Base-by-base conservation (phyloP, 2,329 filamentous ascomycete genomes). In the Zelopaecilomyces penicillatus region DNA sequence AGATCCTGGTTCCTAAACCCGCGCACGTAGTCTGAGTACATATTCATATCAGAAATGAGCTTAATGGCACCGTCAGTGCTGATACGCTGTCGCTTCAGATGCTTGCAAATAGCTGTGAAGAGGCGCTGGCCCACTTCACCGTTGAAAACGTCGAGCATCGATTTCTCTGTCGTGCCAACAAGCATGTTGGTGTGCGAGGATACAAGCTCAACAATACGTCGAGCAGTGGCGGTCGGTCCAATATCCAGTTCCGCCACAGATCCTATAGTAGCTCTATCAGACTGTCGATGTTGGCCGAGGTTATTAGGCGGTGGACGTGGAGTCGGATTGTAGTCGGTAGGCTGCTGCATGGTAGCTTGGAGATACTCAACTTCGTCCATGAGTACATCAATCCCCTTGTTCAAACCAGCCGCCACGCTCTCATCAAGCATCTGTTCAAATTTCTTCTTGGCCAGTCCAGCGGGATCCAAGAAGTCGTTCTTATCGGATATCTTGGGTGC, bases 391-490 rank as follows among this genome's bases (percentile, higher is more conserved):
- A 98, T 97, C 52, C 93, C 93, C 68, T 95, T 96, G 65, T 96
- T 96, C 50, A 98, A 71, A 1, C 94, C 94, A 6, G 91, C 89
- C 4, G 93, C 93, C 6, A 98, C 93, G 48, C 87, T 87, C 66
- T 97, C 93, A 59, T 98, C 93, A 2, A 98, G 82, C 85, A 96
- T 95, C 61, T 96, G 90, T 71, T 98, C 93, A 57, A 97, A 98
- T 53, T 87, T 89, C 70, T 96, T 97, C 78, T 98, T 98, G 52
- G 93, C 90, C 55, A 96, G 84, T 30, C 86, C 85, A 0, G 90
- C 87, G 19, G 89, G 85, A 58, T 95, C 88, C 39, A 98, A 73
- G 58, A 98, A 98, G 66, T 98, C 93, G 60, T 95, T 94, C 37
- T 86, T 82, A 60, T 97, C 91, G 1, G 85, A 85, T 43, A 98